phyloP scores from a whole-genome alignment of 2,329 filamentous ascomycete species.

The Hymenoscyphus fraxineus region DNA sequence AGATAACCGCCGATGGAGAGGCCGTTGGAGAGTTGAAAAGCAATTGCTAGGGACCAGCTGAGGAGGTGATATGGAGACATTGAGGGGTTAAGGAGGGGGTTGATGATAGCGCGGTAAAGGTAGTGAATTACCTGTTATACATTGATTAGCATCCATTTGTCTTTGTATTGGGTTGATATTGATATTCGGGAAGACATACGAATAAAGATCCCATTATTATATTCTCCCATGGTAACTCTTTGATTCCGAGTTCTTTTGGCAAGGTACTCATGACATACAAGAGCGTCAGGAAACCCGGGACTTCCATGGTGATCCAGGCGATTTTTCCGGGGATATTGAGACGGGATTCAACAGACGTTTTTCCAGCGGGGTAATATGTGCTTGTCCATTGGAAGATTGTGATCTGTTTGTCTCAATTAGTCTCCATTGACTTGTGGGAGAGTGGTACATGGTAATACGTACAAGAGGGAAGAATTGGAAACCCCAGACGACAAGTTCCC shows the following conservation, averaged over 20 bases:
- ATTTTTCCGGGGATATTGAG: constrained; percentile 87
- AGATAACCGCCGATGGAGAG: constrained; percentile 76
- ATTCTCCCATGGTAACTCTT: constrained; percentile 70
- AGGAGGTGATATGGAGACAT: constrained; percentile 83
- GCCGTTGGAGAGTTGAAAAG: constrained; percentile 80
- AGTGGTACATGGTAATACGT: constrained; percentile 24
- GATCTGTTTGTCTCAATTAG: constrained; percentile 46
- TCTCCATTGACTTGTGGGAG: too few species aligned
- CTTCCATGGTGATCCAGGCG: constrained; percentile 87
- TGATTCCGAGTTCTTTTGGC: constrained; percentile 53
- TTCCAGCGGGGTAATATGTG: constrained; percentile 88
- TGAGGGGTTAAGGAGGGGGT: constrained; percentile 78
- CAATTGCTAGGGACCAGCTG: constrained; percentile 60
- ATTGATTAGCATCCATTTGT: too few species aligned
- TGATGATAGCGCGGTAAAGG: constrained; percentile 79
- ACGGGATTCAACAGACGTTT: constrained; percentile 71
- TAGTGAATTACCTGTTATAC: constrained; percentile 74
- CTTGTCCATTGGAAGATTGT: constrained; percentile 67
- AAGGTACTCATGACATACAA: constrained; percentile 75
- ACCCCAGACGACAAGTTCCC: constrained; percentile 47
- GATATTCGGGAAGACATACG: constrained; percentile 32
- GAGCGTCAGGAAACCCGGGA: constrained; percentile 70
- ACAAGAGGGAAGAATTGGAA: constrained; percentile 51
- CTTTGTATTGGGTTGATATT: too few species aligned
- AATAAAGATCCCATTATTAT: constrained; percentile 69